Evolutionary conservation across 345 rosid genomes (phyloP), one percentile per base, ranked within the genome.

Genomic region (Arabidopsis suecica): DNA sequence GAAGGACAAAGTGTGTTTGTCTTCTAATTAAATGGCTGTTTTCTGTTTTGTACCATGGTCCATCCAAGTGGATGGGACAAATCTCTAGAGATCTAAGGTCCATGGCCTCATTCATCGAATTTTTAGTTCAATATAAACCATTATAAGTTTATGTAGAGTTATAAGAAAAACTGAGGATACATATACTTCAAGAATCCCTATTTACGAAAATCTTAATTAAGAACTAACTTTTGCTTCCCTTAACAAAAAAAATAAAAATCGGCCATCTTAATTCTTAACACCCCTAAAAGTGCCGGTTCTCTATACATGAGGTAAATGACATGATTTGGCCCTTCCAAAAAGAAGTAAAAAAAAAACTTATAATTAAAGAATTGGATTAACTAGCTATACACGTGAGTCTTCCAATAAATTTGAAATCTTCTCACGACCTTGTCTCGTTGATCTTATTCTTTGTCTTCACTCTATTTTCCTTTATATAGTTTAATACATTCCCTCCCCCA

Each of bases 1-100:
- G 8, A 58, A 58, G 61, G 78, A 58, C 66, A 32, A 12, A 56
- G 72, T 49, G 45, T 58, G 10, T 67, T 22, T 74, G 74, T 75
- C 63, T 60, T 68, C 20, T 75, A 50, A 69, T 14, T 32, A 64
- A 54, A 40, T 60, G 62, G 55, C 16, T 61, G 45, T 68, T 75
- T 68, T 68, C 49, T 68, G 3, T 41, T 32, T 41, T 68, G 65
- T 44, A 44, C 22, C 41, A 44, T 51, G 62, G 34, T 72, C 62
- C 69, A 51, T 73, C 64, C 64, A 32, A 49, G 9, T 14, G 47
- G 37, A 18, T 64, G 44, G 53, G 63, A 63, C 77, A 53, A 54
- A 42, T 54, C 30, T 75, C 0, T 58, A 28, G 25, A 38, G 8
- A 49, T 45, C 2, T 57, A 25, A 3, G 18, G 6, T 37, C 34